Conservation (phyloP, 2,329 filamentous ascomycete genomes). For the Phialophora tarda region DNA sequence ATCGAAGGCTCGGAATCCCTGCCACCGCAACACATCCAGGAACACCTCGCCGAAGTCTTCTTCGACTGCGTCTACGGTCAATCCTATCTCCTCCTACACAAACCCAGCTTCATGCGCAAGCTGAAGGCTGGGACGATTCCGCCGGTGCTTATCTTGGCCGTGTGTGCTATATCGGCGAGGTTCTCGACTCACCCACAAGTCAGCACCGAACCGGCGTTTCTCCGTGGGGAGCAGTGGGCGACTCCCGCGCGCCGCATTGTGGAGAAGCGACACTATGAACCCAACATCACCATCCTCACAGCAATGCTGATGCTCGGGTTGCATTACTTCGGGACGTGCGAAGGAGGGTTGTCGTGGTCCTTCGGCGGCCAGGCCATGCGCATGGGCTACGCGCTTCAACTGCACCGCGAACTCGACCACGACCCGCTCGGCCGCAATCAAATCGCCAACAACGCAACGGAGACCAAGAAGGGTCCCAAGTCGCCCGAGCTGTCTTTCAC, state of each 20-base stretch:
- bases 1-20: constrained; percentile 82
- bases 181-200: constrained; percentile 89
- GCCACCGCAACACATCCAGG: constrained; percentile 84
- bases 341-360: constrained; percentile 94
- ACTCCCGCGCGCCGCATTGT: constrained; percentile 85
- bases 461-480: constrained; percentile 41
- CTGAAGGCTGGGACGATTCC: constrained; percentile 76
- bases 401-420: constrained; percentile 88
- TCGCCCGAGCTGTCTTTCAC: constrained; percentile 78
- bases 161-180: constrained; percentile 92
- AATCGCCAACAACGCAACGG: constrained; percentile 43
- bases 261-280: constrained; percentile 85
- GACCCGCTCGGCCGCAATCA: constrained; percentile 70
- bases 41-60: constrained; percentile 91
- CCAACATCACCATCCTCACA: constrained; percentile 93
- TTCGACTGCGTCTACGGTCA: constrained; percentile 97
- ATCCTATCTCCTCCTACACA: constrained; percentile 91
- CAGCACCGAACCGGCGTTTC: constrained; percentile 75
- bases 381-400: constrained; percentile 94
- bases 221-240: constrained; percentile 91
- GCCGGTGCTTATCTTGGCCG: constrained; percentile 87
- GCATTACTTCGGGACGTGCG: constrained; percentile 96
- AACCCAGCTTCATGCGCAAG: constrained; percentile 94
- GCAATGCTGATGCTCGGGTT: constrained; percentile 86
- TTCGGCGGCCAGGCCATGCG: constrained; percentile 92